These are phyloP conservation scores for Beauveria australis DNA, from an alignment of 2,329 filamentous ascomycete genomes.

Conservation along the genomic window DNA sequence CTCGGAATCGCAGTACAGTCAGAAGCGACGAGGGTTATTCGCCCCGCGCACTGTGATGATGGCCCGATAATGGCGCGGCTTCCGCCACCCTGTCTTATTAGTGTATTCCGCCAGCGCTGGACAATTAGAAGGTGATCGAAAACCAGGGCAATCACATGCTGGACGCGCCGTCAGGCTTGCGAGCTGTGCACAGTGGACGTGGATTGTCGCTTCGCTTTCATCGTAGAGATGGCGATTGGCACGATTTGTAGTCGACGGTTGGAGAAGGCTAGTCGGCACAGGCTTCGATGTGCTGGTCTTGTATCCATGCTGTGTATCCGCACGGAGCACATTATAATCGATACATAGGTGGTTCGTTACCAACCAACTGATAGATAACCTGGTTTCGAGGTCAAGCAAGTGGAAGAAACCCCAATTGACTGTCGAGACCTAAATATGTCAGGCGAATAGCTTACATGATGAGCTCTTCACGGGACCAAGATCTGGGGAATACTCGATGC, in stretches of 20 bases:
- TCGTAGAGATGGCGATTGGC: not conserved
- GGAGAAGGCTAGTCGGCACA: no score
- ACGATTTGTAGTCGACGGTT: not conserved
- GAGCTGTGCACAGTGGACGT: not conserved
- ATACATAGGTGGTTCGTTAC: no score
- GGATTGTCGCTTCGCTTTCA: no score
- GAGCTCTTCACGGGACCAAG: not conserved
- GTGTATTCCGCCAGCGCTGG: not conserved
- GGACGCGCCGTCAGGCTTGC: not conserved
- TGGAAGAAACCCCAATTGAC: not conserved
- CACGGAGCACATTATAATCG: no score
- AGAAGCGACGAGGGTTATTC: not conserved
- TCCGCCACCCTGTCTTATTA: not conserved
- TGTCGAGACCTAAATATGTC: not conserved
- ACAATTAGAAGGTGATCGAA: not conserved
- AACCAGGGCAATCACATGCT: not conserved
- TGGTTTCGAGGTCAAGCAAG: not conserved
- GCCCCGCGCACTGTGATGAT: not conserved
- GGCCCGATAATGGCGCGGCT: not conserved
- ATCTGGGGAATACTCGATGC: not conserved
- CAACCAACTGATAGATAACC: no score
- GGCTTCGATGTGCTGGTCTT: not conserved
- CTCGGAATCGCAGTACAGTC: conserved; percentile 10
- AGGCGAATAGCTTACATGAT: not conserved
- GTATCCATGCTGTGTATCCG: not conserved